Base-by-base conservation (phyloP, 495 filamentous ascomycete species). In the Annulohypoxylon maeteangense region DNA sequence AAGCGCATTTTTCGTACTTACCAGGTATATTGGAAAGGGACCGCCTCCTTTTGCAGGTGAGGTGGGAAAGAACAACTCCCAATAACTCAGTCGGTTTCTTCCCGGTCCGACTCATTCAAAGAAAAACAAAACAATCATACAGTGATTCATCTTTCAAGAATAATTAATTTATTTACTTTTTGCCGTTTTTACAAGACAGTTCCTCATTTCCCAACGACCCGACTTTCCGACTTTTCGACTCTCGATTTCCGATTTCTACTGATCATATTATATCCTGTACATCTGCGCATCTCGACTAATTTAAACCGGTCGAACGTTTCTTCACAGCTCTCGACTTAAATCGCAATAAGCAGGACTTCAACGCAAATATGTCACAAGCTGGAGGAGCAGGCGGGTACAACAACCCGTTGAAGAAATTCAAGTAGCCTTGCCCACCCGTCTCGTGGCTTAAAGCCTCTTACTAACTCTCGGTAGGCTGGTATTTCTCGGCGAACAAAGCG, bases 321-420 rank as follows among this genome's bases (percentile, higher is more conserved):
- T 47, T 53, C 4, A 60, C 11, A 51, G 51, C 56, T 58, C 34
- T 62, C 18, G 6, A 50, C 47, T 38, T 58, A 65, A 29, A 62
- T 50, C 14, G 55, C 54, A 29, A 44, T 36, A 51, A 65, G 18
- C n/a, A 57, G 32, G 16, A 36, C 42, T 34, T 69, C 8, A 48
- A 68, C 32, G 61, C 72, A 51, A 81, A 61, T 62, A 85, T 83
- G 81, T 79, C 83, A 71, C 84, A 86, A 78, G 62, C 84, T 68
- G 81, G 79, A 78, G 81, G 81, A 79, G 80, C 88, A 70, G 91
- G 88, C 76, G 92, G 93, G 83, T 99, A 99, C 86, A 97, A 93
- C 82, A 99, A 99, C 87, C 95, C 95, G 64, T 81, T 99, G 84
- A 99, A 99, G 91, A 99, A 99, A 80, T 99, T 97, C 90, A 99